phyloP scores from a whole-genome alignment of 2,329 filamentous ascomycete species.

The Coleophoma cylindrospora region DNA sequence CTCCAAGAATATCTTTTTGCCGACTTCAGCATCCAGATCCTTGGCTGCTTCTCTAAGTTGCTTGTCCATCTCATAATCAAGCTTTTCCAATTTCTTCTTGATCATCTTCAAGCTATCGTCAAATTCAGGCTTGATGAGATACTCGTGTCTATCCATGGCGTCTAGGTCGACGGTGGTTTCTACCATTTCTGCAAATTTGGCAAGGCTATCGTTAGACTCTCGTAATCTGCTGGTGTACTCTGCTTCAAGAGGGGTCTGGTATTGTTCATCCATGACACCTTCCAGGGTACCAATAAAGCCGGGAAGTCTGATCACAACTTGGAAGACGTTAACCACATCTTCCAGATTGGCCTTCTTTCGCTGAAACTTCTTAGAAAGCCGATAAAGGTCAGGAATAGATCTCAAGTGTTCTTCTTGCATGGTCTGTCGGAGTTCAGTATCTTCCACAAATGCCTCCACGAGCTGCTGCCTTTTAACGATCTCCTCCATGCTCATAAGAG shows the following conservation, averaged over 20 bases:
- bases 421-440: conserved; percentile 88
- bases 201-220: conserved; percentile 71
- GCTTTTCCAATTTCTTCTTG: conserved; percentile 81
- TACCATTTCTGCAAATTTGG: conserved; percentile 93
- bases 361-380: conserved; percentile 92
- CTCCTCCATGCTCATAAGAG: conserved; percentile 83
- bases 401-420: conserved; percentile 96
- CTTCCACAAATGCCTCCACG: conserved; percentile 89
- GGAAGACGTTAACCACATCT: conserved; percentile 92
- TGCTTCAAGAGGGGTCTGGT: conserved; percentile 78
- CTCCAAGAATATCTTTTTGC: conserved; percentile 98
- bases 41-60: conserved; percentile 74
- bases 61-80: conserved; percentile 74
- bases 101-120: conserved; percentile 87
- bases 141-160: conserved; percentile 93
- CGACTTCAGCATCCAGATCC: conserved; percentile 85
- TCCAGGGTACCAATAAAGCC: conserved; percentile 87
- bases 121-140: conserved; percentile 98
- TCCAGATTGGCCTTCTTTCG: conserved; percentile 86
- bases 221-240: conserved; percentile 83
- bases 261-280: conserved; percentile 90
- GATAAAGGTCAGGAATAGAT: conserved; percentile 89
- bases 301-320: conserved; percentile 87
- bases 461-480: conserved; percentile 91
- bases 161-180: conserved; percentile 96